Evolutionary conservation across 169 alveolate genomes (phyloP), one percentile per base, ranked within the genome.

Genomic region (Toxoplasma gondii): DNA sequence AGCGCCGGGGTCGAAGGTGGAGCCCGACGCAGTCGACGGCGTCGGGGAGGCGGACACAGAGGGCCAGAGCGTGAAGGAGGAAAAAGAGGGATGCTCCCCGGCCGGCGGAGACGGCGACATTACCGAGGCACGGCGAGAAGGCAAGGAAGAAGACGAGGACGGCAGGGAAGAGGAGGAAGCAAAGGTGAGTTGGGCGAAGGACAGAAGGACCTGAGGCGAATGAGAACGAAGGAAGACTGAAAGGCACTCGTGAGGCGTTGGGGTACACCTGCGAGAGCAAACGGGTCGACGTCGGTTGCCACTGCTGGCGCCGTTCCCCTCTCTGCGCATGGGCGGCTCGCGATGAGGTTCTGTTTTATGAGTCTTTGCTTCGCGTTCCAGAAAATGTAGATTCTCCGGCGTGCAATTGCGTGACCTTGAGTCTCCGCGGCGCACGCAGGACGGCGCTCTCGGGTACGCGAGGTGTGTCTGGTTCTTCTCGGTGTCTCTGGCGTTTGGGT

Each of bases 51-150:
- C 43, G n/a, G 84, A 31, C 43, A 44, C 84, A 22, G 84, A 31
- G n/a, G 84, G 84, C 84, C 84, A n/a, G 44, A 74, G 84, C 39
- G 84, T 17, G 27, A 31, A 31, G 19, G 84, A 36, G 84, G 84
- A 36, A n/a, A 36, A 36, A 74, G 84, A 36, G 38, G 12, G 1
- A 10, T 5, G 49, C 9, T 7, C 84, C 45, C 84, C 38, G 84
- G 39, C 44, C 45, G 41, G 44, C n/a, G 84, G n/a, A 22, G 44
- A 22, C 12, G 43, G 84, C 0, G 44, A 74, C 17, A 80, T 83
- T 54, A 53, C 78, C 82, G 88, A 53, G 39, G 34, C 43, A 39
- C 12, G 54, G 64, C 17, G 84, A 22, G n/a, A 44, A 74, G 44
- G 84, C 17, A n/a, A 74, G 43, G 84, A 36, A 74, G 44, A 36